Evolutionary conservation across 352 stramenopile species (phyloP), one percentile per base, ranked within the genome.

Genomic region (Phytophthora foliorum): DNA sequence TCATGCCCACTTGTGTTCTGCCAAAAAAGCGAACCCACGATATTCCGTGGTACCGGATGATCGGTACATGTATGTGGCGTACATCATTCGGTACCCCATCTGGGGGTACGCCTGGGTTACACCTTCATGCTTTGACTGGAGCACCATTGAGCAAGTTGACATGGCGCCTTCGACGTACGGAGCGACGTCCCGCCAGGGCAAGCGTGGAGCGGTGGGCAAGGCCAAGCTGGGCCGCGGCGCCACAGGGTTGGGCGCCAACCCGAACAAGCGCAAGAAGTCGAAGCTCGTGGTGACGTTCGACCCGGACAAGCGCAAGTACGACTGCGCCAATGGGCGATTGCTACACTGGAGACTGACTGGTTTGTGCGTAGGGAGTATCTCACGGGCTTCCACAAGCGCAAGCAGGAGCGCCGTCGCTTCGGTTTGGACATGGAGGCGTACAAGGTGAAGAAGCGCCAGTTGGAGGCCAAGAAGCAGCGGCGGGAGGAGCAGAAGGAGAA

Each of bases 211-310:
- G 38, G 55, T 67, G 22, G 69, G 69, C 29, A 71, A 73, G 41
- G 52, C 69, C 25, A 74, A 74, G 38, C 58, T 51, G 5, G 60
- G 57, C 9, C 64, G 58, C 21, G 69, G 72, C 1, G 36, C 55
- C 13, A 81, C 74, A 7, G 67, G 73, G 24, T 42, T 67, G 49
- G 63, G 74, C 29, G 66, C 57, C 42, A 82, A 84, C 60, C 74
- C 78, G 7, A 81, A 74, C 16, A 51, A 72, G 32, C 83, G 84
- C 57, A 93, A 94, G 70, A 96, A 95, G 72, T 94, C 84, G 41
- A 96, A 96, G 77, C 73, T 96, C 36, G 83, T 96, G 29, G 66
- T 96, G 41, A 95, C 86, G 22, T 96, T 96, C 58, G 89, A 96
- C 63, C 67, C 89, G 0, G 89, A 96, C 27, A 96, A 96, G 75